phyloP scores from a whole-genome alignment of 164 flowering plant species.

The Saururus chinensis region DNA sequence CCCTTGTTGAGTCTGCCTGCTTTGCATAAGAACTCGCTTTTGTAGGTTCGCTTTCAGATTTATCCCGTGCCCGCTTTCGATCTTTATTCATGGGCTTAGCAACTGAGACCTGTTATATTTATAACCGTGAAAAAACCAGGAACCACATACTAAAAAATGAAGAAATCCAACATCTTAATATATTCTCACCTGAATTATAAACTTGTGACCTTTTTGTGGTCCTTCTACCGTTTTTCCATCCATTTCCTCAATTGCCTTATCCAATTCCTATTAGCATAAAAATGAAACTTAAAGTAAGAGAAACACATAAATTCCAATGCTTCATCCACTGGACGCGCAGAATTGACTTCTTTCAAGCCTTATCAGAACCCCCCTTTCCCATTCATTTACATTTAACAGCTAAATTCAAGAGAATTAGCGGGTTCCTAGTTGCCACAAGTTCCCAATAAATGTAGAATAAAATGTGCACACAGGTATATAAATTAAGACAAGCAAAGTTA shows the following conservation, averaged over 20 bases:
- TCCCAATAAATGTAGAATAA: background rate
- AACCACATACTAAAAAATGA: too few species aligned
- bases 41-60: conserved; percentile 11
- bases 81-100: conserved; percentile 32
- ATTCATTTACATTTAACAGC: too few species aligned
- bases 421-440: background rate
- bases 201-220: conserved; percentile 18
- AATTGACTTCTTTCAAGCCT: too few species aligned
- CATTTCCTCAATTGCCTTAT: conserved; percentile 30
- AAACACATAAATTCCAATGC: too few species aligned
- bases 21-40: conserved; percentile 6
- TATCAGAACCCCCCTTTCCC: too few species aligned
- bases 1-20: conserved; percentile 11
- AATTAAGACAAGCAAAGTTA: too few species aligned
- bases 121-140: background rate
- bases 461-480: background rate
- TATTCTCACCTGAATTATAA: conserved; percentile 16
- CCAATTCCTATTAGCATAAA: conserved; percentile 23
- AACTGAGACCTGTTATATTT: conserved; percentile 21
- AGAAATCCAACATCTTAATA: background rate
- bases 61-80: conserved; percentile 26
- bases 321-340: too few species aligned
- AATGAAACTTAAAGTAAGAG: background rate
- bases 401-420: too few species aligned
- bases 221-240: conserved; percentile 24